Percentiles rank a stretch among this genome's conserved stretches.
Conservation (phyloP, 345 rosid species). For the Lenwebbia sp. region DNA sequence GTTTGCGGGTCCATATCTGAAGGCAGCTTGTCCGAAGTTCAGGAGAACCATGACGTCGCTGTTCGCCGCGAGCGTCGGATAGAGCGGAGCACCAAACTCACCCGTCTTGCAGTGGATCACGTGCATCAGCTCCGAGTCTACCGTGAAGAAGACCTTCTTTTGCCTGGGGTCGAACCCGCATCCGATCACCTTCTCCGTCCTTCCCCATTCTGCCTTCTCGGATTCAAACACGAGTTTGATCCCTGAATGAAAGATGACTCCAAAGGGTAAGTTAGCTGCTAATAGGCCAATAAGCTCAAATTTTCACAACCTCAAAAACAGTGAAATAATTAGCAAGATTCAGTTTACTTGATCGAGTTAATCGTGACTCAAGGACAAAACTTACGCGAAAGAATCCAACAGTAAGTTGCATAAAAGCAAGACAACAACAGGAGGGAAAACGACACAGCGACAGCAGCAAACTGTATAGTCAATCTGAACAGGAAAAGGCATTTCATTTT, state of each 20-base stretch:
- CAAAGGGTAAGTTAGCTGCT: background rate
- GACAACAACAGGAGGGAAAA: background rate
- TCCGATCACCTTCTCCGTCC: constrained; percentile 38
- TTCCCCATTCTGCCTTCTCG: constrained; percentile 40
- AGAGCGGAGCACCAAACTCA: constrained; percentile 48
- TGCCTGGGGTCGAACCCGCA: constrained; percentile 60
- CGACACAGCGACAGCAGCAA: background rate
- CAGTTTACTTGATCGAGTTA: background rate
- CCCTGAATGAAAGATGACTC: constrained; percentile 22
- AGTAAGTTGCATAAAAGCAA: background rate
- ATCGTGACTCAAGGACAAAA: background rate
- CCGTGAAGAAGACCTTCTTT: constrained; percentile 54
- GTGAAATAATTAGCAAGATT: background rate
- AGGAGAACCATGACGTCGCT: constrained; percentile 28
- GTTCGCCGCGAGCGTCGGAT: constrained; percentile 54
- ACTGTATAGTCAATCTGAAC: background rate
- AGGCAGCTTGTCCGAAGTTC: constrained; percentile 53
- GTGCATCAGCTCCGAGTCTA: constrained; percentile 40
- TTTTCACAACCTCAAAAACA: background rate
- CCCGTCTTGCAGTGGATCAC: constrained; percentile 43
- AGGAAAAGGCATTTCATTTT: background rate
- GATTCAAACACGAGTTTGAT: constrained; percentile 45
- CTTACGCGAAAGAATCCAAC: background rate
- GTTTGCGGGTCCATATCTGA: constrained; percentile 42
- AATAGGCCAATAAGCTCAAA: background rate